Evolutionary conservation across 2,329 filamentous ascomycete genomes (phyloP).

Genomic region (Verticillium nubilum): DNA sequence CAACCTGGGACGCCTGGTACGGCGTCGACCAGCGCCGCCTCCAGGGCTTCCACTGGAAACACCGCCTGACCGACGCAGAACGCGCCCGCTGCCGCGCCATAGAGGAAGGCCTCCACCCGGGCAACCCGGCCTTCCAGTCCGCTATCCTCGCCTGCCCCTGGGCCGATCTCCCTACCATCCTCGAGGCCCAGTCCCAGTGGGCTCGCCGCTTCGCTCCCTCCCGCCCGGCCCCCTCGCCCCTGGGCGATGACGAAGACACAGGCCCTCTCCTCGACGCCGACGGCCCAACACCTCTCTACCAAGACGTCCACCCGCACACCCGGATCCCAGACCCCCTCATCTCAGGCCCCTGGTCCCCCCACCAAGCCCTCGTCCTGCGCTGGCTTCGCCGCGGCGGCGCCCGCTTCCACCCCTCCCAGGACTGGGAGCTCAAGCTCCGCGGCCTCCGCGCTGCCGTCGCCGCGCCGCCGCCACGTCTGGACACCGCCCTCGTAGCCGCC

Average conservation of each 20-base stretch:
- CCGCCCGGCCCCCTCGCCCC: conserved; percentile 19
- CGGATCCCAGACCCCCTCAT: conserved; percentile 35
- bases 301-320: conserved; percentile 31
- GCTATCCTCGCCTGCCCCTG: conserved; percentile 37
- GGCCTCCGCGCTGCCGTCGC: conserved; percentile 28
- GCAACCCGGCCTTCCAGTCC: conserved; percentile 39
- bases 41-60: not conserved
- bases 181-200: conserved; percentile 43
- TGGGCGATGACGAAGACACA: conserved; percentile 13
- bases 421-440: conserved; percentile 36
- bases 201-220: conserved; percentile 29
- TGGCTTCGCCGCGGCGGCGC: conserved; percentile 38
- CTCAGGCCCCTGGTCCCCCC: conserved; percentile 35
- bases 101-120: conserved; percentile 17
- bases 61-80: not conserved
- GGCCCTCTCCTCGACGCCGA: conserved; percentile 18
- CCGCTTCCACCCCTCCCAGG: conserved; percentile 20
- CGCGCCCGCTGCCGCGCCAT: not conserved
- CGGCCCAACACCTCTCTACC: conserved; percentile 7
- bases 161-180: conserved; percentile 37
- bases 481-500: conserved; percentile 21
- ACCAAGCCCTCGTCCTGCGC: conserved; percentile 33
- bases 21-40: conserved; percentile 15
- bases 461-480: not conserved
- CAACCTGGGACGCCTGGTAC: conserved; percentile 33